Base-by-base conservation (phyloP, 2,329 filamentous ascomycete species). In the Diplodia seriata region DNA sequence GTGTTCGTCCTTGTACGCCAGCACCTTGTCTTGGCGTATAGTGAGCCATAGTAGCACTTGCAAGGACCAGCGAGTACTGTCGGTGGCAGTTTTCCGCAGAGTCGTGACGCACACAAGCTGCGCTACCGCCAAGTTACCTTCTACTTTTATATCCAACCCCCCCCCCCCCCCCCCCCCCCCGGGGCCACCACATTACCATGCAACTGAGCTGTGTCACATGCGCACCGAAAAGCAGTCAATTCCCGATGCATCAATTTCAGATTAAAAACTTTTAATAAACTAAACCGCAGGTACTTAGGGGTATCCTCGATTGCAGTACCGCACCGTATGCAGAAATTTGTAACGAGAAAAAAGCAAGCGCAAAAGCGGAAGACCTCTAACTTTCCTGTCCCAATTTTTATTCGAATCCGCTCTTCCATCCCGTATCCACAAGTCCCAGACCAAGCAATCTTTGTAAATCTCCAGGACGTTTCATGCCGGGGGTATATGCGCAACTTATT, bases 291-390 rank as follows among this genome's bases (percentile, higher is more conserved):
- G 38, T 59, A 47, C 43, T 47, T 31, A 33, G 38, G 56, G 56
- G 54, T 59, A 59, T 59, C 56, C 56, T 59, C 15, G 23, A 47
- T 23, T 40, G 38, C 36, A 31, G n/a, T 47, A 50, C 7, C 9
- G 23, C 40, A 51, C 26, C 15, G 9, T 51, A 51, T 51, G 1
- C 23, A 62, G 8, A 3, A 23, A 51, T 38, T 12, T 15, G 6
- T 3, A 33, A 29, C 18, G 9, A 3, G 18, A 43, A 43, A 5
- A 2, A 47, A 59, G 9, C 18, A 38, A 56, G 18, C 18, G 4
- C 15, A 56, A 33, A 56, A 8, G 3, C 18, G 31, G 18, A 29
- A 26, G 26, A 26, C 26, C 26, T 26, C 26, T 26, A 26, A 26
- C 26, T 26, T 26, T 26, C 3, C 3, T n/a, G 18, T 11, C 40